Conservation (phyloP, 2,329 filamentous ascomycete genomes). For the Cordyceps cateniannulata region DNA sequence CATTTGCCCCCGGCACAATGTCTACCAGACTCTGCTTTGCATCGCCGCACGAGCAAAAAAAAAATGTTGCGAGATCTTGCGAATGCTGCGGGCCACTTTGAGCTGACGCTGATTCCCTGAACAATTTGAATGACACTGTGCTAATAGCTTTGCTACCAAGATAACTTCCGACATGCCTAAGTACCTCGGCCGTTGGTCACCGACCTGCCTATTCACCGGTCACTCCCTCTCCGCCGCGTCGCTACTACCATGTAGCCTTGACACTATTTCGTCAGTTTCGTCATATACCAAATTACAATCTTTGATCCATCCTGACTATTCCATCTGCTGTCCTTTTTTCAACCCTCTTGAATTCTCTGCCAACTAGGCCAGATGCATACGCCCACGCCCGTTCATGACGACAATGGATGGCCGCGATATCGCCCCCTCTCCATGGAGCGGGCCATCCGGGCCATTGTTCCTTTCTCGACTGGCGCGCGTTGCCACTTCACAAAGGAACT, state of each 20-base stretch:
- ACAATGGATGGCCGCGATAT: slow-evolving; percentile 2
- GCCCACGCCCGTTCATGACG: background rate
- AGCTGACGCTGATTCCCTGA: background rate
- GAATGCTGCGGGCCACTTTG: background rate
- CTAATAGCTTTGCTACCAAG: background rate
- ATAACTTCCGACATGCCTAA: background rate
- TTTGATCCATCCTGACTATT: background rate
- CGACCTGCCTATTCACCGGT: background rate
- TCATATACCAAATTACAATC: background rate
- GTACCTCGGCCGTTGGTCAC: background rate
- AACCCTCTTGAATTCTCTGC: background rate
- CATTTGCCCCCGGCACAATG: background rate
- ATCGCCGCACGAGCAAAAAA: no score
- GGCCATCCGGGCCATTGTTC: background rate
- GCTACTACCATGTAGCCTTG: background rate
- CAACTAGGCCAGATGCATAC: background rate
- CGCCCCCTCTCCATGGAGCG: background rate
- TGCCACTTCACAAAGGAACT: background rate
- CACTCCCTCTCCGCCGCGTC: background rate
- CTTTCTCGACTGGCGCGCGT: background rate
- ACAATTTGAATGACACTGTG: background rate
- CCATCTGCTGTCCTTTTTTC: background rate
- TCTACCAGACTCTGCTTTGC: background rate
- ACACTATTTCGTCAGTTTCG: background rate
- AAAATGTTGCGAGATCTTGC: background rate